Evolutionary conservation across 108 stramenopile species (phyloP), one percentile per base, ranked within the genome.

Genomic region (Cyclotella sp.): DNA sequence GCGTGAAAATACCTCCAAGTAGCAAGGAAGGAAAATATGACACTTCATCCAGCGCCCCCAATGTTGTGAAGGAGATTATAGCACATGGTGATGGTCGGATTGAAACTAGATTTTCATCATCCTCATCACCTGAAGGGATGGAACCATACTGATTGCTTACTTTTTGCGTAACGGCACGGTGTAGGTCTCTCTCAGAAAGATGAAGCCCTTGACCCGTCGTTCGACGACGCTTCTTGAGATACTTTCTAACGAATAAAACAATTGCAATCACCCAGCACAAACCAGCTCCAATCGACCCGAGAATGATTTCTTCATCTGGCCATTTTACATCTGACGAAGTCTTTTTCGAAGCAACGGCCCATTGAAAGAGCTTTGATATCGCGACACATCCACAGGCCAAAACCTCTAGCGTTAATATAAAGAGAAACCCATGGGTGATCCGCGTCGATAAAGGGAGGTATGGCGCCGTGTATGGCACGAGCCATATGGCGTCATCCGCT

Each of bases 11-110:
- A 5, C 85, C 66, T 41, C 88, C 91, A 62, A 92, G 51, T 62
- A 92, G 60, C 13, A 92, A 76, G 6, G 84, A 79, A 44, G 91
- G 91, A 70, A 92, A 92, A 62, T 92, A 92, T 18, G 83, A 84
- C 5, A 92, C 63, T 77, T 92, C 91, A 63, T 92, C 91, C 43
- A 92, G 65, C 41, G 86, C 84, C 44, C 89, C 91, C 24, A 90
- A 47, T 12, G 80, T 34, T 66, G 89, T 90, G 61, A 92, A 77
- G 12, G 85, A 75, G 19, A 83, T 63, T 0, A 92, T 82, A 65
- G 78, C 71, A 76, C 72, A 75, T 8, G 85, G 83, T 65, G 77
- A 79, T 27, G 71, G 75, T 19, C 41, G 40, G 45, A 60, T 63
- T 13, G 76, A 77, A 28, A 79, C 69, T 61, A n/a, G 63, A 67